Evolutionary conservation across 805 yeast genomes (phyloP).

Genomic region (Barnettozyma salicaria): DNA sequence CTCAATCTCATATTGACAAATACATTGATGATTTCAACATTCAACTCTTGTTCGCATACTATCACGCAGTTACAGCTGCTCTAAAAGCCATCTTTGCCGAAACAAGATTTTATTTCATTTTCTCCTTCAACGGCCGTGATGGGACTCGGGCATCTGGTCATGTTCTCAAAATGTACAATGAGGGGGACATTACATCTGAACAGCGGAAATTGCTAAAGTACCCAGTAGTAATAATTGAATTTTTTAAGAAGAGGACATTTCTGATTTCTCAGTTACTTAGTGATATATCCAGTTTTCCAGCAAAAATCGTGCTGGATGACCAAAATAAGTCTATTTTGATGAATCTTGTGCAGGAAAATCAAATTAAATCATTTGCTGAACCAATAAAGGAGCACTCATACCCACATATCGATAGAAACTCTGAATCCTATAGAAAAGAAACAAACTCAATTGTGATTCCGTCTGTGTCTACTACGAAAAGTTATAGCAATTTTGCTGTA

Average conservation of each 20-base stretch:
- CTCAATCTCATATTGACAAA: conserved; percentile 10
- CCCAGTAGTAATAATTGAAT: conserved; percentile 26
- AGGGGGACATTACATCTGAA: conserved; percentile 7
- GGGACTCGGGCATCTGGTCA: conserved; percentile 25
- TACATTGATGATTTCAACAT: conserved; percentile 12
- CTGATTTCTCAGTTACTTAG: conserved; percentile 18
- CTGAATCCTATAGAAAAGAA: conserved; percentile 19
- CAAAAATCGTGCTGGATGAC: conserved; percentile 24
- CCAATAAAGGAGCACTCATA: conserved; percentile 19
- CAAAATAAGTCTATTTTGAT: conserved; percentile 21
- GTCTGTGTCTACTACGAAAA: conserved; percentile 17
- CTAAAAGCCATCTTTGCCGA: conserved; percentile 33
- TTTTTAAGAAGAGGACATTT: conserved; percentile 26
- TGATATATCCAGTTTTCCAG: conserved; percentile 24
- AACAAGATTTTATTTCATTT: conserved; percentile 30
- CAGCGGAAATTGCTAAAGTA: conserved; percentile 20
- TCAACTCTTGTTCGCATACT: conserved; percentile 27
- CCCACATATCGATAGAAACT: conserved; percentile 22
- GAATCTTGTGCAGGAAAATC: conserved; percentile 25
- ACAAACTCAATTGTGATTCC: conserved; percentile 25
- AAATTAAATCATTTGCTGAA: conserved; percentile 23
- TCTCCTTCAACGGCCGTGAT: conserved; percentile 32
- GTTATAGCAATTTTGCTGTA: conserved; percentile 20
- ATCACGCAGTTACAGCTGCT: conserved; percentile 29
- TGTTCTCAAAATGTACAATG: conserved; percentile 8